Evolutionary conservation across 306 rosid species (phyloP).

Genomic region (Cyamopsis tetragonoloba): DNA sequence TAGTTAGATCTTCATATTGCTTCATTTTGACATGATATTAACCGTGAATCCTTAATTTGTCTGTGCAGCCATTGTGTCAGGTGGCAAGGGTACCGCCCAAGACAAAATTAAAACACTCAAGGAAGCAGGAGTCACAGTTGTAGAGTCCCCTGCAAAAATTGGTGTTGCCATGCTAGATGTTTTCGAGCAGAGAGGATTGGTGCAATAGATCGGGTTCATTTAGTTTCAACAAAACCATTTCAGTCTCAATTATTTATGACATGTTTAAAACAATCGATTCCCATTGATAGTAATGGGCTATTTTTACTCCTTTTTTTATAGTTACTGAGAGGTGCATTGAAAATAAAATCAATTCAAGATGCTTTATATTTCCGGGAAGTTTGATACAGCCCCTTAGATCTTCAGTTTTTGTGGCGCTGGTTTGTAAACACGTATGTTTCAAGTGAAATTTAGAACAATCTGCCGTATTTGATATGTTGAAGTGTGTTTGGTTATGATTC

Average conservation of each 20-base stretch:
- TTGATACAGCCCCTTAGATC: constrained; percentile 4
- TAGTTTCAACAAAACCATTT: constrained; percentile 25
- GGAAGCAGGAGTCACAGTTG: constrained; percentile 94
- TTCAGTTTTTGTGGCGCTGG: constrained; percentile 13
- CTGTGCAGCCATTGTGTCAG: constrained; percentile 92
- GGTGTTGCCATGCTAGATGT: constrained; percentile 82
- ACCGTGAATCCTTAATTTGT: constrained; percentile 20
- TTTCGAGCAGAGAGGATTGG: constrained; percentile 92
- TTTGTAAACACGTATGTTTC: constrained; percentile 5
- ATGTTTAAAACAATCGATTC: constrained; percentile 15
- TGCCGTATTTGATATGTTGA: no score
- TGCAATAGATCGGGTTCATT: constrained; percentile 39
- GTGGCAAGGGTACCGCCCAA: constrained; percentile 99
- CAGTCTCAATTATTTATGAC: constrained; percentile 16
- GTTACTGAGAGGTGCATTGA: constrained; percentile 24
- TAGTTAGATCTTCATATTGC: background rate
- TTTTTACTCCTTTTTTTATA: constrained; percentile 8
- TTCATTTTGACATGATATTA: background rate
- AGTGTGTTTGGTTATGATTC: no score
- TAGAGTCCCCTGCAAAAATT: constrained; percentile 95
- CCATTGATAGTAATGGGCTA: constrained; percentile 27
- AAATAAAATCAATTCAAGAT: constrained; percentile 35
- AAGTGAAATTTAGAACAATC: constrained; percentile 4
- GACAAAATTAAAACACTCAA: constrained; percentile 79
- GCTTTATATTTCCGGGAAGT: constrained; percentile 20